Percentiles rank a stretch among this genome's conserved stretches.
phyloP scores from a whole-genome alignment of 192 early-diverging fungal species.

The Oehlia diaphana region DNA sequence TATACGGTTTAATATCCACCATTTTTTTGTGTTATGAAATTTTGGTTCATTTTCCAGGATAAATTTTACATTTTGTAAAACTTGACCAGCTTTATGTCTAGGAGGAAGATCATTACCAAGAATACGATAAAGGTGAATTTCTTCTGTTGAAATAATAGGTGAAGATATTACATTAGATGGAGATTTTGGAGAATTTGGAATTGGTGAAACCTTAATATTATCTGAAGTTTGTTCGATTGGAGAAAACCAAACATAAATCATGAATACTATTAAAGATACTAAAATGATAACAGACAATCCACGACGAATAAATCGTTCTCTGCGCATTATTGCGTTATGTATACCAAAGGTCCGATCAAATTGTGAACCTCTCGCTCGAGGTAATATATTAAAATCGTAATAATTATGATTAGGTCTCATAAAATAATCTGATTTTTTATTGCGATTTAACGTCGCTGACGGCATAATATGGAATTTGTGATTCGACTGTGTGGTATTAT shows the following conservation, averaged over 20 bases:
- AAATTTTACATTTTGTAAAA: constrained; percentile 57
- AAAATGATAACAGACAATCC: background rate
- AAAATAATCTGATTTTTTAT: background rate
- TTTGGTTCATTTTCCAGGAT: constrained; percentile 59
- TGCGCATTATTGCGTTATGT: background rate
- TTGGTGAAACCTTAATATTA: background rate
- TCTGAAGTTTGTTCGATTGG: background rate
- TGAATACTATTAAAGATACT: background rate
- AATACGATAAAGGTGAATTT: constrained; percentile 55
- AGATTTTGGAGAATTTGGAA: background rate
- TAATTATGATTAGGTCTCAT: background rate
- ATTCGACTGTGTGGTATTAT: too few relatives aligned
- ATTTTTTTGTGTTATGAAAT: constrained; percentile 57
- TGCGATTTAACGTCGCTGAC: background rate
- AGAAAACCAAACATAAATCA: background rate
- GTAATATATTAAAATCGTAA: background rate
- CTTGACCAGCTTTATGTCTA: constrained; percentile 61
- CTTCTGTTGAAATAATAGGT: constrained; percentile 37
- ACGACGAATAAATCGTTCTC: background rate
- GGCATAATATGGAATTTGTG: background rate
- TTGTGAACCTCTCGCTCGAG: background rate
- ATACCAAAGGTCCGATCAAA: background rate
- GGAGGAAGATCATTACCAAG: constrained; percentile 65
- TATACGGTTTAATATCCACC: constrained; percentile 64
- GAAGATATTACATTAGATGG: background rate